Evolutionary conservation across 176 grass and related monocot species (phyloP).

Genomic region (Bolboschoenus planiculmis): DNA sequence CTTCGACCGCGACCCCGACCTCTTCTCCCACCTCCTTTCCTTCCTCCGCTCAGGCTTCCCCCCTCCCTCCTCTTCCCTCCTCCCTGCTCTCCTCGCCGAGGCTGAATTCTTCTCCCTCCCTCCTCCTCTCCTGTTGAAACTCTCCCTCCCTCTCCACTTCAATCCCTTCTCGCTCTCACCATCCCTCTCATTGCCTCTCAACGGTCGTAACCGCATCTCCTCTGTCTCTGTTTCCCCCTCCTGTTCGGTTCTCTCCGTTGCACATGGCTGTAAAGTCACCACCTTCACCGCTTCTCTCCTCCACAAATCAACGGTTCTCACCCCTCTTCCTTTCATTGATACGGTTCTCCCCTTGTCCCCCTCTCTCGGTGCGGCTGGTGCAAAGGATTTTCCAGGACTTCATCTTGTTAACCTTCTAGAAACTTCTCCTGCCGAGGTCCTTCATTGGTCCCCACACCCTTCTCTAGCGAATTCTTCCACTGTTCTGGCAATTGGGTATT

Average conservation of each 20-base stretch:
- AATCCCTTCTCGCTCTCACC: slow-evolving; percentile 38
- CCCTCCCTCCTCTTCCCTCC: slow-evolving; percentile 16
- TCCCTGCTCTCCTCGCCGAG: slow-evolving; percentile 44
- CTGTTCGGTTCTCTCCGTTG: slow-evolving; percentile 32
- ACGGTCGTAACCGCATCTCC: slow-evolving; percentile 39
- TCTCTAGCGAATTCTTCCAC: slow-evolving; percentile 34
- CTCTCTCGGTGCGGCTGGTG: slow-evolving; percentile 36
- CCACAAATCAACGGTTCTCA: slow-evolving; percentile 42
- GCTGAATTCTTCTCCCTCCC: slow-evolving; percentile 45
- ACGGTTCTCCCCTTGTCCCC: slow-evolving; percentile 48
- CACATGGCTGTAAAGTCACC: slow-evolving; percentile 59
- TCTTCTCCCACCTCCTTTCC: slow-evolving; percentile 59
- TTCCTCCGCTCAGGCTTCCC: slow-evolving; percentile 55
- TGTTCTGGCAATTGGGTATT: slow-evolving; percentile 44
- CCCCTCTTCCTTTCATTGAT: slow-evolving; percentile 55
- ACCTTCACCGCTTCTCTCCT: slow-evolving; percentile 42
- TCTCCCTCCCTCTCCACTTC: slow-evolving; percentile 34
- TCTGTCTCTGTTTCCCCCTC: slow-evolving; percentile 20
- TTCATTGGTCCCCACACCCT: slow-evolving; percentile 48
- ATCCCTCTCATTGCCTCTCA: slow-evolving; percentile 31
- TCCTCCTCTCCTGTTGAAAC: slow-evolving; percentile 28
- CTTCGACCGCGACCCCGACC: slow-evolving; percentile 61
- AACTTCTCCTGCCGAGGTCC: slow-evolving; percentile 18
- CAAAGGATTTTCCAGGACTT: slow-evolving; percentile 55
- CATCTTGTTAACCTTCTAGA: slow-evolving; percentile 46